phyloP scores from a whole-genome alignment of 495 filamentous ascomycete species.

The Parachaetomium inaequale region DNA sequence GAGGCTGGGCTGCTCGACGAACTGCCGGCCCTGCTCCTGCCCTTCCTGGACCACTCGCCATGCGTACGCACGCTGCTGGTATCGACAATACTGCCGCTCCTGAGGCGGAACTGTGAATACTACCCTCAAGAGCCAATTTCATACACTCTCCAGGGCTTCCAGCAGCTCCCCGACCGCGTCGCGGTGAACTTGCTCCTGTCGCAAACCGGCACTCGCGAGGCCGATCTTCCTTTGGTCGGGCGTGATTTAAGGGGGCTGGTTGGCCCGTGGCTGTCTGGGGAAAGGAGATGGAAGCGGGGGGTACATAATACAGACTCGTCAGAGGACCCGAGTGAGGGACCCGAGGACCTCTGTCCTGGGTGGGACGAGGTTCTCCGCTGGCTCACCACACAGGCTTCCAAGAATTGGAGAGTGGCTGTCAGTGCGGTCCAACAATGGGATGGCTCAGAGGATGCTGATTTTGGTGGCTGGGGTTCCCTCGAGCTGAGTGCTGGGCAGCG shows the following conservation, averaged over 20 bases:
- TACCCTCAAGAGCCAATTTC: constrained; percentile 57
- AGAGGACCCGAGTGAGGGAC: constrained; percentile 10
- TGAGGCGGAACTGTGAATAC: constrained; percentile 81
- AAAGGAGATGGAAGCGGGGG: constrained; percentile 51
- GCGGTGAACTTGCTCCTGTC: constrained; percentile 68
- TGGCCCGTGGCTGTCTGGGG: constrained; percentile 78
- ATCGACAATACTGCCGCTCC: constrained; percentile 70
- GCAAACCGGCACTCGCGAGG: constrained; percentile 48
- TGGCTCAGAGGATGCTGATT: constrained; percentile 74
- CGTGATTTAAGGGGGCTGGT: constrained; percentile 72
- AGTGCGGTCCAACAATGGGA: constrained; percentile 70
- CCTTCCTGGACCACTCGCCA: constrained; percentile 67
- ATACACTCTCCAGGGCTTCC: constrained; percentile 58
- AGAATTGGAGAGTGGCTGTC: constrained; percentile 55
- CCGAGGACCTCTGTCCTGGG: constrained; percentile 41
- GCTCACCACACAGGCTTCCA: constrained; percentile 58
- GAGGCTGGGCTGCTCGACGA: constrained; percentile 74
- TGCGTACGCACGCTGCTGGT: constrained; percentile 71
- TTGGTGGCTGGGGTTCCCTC: constrained; percentile 62
- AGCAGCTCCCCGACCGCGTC: constrained; percentile 57
- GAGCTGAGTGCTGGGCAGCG: constrained; percentile 52
- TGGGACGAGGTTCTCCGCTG: constrained; percentile 81
- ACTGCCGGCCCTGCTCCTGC: constrained; percentile 64
- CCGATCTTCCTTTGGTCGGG: constrained; percentile 49
- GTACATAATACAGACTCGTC: constrained; percentile 13